phyloP scores from a whole-genome alignment of 345 rosid species.

The Conringia planisiliqua region DNA sequence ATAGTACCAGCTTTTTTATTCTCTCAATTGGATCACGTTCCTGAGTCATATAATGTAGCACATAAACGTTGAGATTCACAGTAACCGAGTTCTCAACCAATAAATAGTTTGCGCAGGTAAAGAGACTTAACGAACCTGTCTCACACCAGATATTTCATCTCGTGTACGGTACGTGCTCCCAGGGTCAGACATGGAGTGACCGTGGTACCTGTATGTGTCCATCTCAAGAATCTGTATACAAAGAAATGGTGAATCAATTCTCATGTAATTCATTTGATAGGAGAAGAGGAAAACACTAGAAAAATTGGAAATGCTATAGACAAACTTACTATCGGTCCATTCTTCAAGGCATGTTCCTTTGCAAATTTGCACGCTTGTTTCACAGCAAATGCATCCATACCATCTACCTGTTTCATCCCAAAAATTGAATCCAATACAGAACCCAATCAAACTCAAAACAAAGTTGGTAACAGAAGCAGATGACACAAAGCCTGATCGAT shows the following conservation, averaged over 20 bases:
- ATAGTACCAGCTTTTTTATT: constrained; percentile 65
- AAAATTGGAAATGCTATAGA: background rate
- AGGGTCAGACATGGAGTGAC: constrained; percentile 99
- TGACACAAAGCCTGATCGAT: background rate
- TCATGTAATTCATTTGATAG: background rate
- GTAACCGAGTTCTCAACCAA: background rate
- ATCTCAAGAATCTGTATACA: constrained; percentile 86
- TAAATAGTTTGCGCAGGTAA: background rate
- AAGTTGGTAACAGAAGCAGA: background rate
- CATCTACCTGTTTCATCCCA: constrained; percentile 61
- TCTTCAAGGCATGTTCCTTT: constrained; percentile 81
- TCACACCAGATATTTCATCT: constrained; percentile 90
- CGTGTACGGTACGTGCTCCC: constrained; percentile 99
- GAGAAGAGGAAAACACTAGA: background rate
- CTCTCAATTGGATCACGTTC: constrained; percentile 97
- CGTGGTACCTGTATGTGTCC: constrained; percentile 99
- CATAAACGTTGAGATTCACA: constrained; percentile 1
- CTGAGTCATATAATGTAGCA: constrained; percentile 34
- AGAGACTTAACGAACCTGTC: constrained; percentile 60
- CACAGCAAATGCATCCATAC: constrained; percentile 97
- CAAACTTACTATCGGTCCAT: constrained; percentile 88
- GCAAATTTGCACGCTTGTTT: constrained; percentile 97
- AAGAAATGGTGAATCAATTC: background rate
- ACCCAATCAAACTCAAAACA: background rate
- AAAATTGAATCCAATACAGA: background rate